phyloP scores from a whole-genome alignment of 2,329 filamentous ascomycete species.

The Apiospora hydei region DNA sequence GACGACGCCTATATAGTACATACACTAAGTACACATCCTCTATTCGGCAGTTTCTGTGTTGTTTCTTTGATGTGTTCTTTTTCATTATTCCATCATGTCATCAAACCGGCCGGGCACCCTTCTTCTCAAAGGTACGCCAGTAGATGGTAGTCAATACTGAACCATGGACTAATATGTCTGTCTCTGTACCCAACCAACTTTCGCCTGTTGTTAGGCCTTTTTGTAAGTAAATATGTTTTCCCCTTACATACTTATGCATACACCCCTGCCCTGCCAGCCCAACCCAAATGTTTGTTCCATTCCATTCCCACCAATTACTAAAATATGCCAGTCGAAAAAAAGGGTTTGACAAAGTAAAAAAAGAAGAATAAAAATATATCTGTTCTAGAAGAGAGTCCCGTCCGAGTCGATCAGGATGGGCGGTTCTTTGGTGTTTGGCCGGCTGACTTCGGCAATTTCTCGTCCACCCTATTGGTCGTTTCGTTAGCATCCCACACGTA shows the following conservation, averaged over 20 bases:
- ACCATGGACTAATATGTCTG: no score
- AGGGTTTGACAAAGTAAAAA: neutral
- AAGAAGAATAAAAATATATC: neutral
- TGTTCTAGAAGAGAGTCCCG: conserved; percentile 85
- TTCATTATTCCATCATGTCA: no score
- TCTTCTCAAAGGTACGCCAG: no score
- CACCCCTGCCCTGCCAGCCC: neutral
- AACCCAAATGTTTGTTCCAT: neutral
- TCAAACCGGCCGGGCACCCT: no score
- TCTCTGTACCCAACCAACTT: no score
- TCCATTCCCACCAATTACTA: neutral
- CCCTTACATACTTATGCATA: neutral
- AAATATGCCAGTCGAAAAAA: neutral
- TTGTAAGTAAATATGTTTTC: neutral
- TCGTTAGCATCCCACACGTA: conserved; percentile 32
- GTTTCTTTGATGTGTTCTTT: no score
- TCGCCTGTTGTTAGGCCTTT: neutral
- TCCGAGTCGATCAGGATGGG: conserved; percentile 97
- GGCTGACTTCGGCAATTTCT: conserved; percentile 93
- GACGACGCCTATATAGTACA: no score
- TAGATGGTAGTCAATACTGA: no score
- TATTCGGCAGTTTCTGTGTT: no score
- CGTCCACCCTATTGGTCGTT: conserved; percentile 72
- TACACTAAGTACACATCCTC: no score
- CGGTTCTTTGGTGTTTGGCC: conserved; percentile 95